phyloP scores from a whole-genome alignment of 208 protist genomes.

The Acanthamoeba castellanii region DNA sequence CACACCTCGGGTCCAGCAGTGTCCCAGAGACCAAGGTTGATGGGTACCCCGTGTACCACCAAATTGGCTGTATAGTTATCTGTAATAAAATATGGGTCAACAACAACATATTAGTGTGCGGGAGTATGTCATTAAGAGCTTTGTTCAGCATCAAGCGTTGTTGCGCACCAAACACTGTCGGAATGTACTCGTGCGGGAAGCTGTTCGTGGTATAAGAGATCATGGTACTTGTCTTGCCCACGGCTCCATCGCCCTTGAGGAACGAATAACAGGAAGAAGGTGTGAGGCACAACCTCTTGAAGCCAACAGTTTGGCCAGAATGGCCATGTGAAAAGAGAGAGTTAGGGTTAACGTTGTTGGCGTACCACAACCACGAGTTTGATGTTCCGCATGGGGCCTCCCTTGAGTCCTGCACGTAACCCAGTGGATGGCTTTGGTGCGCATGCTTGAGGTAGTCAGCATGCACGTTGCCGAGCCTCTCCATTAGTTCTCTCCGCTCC shows the following conservation, averaged over 20 bases:
- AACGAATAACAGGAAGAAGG: not conserved
- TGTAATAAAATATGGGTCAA: not conserved
- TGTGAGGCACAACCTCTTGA: too few relatives aligned
- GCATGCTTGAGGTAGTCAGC: not conserved
- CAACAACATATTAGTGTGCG: too few relatives aligned
- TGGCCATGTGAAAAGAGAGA: not conserved
- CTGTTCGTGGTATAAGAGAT: slow-evolving; percentile 56
- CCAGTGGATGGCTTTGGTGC: not conserved
- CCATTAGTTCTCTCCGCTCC: not conserved
- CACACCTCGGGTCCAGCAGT: slow-evolving; percentile 72
- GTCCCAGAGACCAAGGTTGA: slow-evolving; percentile 88
- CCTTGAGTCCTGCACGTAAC: not conserved
- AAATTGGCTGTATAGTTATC: slow-evolving; percentile 88
- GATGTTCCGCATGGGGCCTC: not conserved
- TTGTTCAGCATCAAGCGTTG: not conserved
- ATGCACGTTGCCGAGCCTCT: slow-evolving; percentile 6
- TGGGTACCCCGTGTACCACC: slow-evolving; percentile 86
- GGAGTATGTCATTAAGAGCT: too few relatives aligned
- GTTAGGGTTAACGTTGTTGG: not conserved
- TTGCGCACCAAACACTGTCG: slow-evolving; percentile 15
- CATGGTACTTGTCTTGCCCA: slow-evolving; percentile 20
- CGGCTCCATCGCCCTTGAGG: slow-evolving; percentile 16
- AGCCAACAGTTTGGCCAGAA: too few relatives aligned
- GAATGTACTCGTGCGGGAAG: slow-evolving; percentile 61
- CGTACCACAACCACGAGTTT: slow-evolving; percentile 39